Evolutionary conservation across 257 asterid genomes (phyloP).

Genomic region (Ilex aquifolium): DNA sequence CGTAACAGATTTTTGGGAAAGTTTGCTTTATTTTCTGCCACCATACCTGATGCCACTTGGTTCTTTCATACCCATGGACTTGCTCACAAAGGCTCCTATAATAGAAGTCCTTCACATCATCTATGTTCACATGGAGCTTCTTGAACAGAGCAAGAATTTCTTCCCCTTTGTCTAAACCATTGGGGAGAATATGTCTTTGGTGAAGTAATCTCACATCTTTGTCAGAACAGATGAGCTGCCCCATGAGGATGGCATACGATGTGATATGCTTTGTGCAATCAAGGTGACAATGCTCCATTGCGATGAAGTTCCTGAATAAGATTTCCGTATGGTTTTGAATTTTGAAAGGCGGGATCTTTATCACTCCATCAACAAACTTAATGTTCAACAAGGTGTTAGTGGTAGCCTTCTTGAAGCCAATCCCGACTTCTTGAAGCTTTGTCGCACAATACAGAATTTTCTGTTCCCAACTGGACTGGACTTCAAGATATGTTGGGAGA

Average conservation of each 20-base stretch:
- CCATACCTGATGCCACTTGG: slow-evolving; percentile 15
- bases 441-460: slow-evolving; percentile 11
- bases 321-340: slow-evolving; percentile 28
- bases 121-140: slow-evolving; percentile 25
- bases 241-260: slow-evolving; percentile 36
- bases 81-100: slow-evolving; percentile 39
- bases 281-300: slow-evolving; percentile 34
- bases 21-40: slow-evolving; percentile 14
- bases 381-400: slow-evolving; percentile 23
- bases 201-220: slow-evolving; percentile 33
- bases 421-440: slow-evolving; percentile 23
- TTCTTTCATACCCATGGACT: slow-evolving; percentile 17
- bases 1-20: slow-evolving; percentile 8
- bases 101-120: slow-evolving; percentile 29
- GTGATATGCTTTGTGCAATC: slow-evolving; percentile 28
- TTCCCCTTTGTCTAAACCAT: slow-evolving; percentile 20
- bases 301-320: slow-evolving; percentile 43
- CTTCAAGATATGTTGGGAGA: slow-evolving; percentile 26
- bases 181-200: slow-evolving; percentile 22
- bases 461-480: slow-evolving; percentile 7
- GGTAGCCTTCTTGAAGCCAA: slow-evolving; percentile 20
- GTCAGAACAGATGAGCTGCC: slow-evolving; percentile 20
- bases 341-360: slow-evolving; percentile 33
- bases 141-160: slow-evolving; percentile 24
- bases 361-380: slow-evolving; percentile 18